Percentiles rank a stretch among this genome's conserved stretches.
Conservation (phyloP, 176 grass and related monocot genomes). For the Avena sativa region DNA sequence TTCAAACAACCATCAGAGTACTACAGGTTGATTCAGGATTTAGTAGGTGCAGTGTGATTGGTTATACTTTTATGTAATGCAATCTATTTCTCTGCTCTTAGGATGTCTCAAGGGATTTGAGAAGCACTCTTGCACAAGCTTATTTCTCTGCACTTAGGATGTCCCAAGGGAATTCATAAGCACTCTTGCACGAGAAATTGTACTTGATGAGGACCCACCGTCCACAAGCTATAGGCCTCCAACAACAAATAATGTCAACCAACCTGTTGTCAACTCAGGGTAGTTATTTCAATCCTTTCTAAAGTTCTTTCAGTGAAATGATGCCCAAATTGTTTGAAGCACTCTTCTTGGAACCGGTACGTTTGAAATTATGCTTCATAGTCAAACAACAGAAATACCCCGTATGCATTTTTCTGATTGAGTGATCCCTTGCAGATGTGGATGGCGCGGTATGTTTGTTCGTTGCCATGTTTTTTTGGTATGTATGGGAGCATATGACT, state of each 20-base stretch:
- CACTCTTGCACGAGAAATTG: constrained; percentile 92
- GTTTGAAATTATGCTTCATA: constrained; percentile 25
- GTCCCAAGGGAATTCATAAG: constrained; percentile 96
- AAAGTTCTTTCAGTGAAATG: constrained; percentile 6
- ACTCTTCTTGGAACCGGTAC: background rate
- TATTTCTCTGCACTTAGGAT: constrained; percentile 50
- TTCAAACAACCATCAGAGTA: constrained; percentile 91
- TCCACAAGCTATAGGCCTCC: constrained; percentile 61
- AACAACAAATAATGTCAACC: constrained; percentile 48
- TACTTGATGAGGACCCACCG: constrained; percentile 75
- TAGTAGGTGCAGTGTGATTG: constrained; percentile 16
- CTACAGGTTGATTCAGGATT: constrained; percentile 70
- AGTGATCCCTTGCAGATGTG: background rate
- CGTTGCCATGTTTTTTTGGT: background rate
- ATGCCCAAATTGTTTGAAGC: background rate
- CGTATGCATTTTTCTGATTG: background rate
- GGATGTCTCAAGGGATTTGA: too few relatives aligned
- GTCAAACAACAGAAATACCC: constrained; percentile 8
- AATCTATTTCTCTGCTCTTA: constrained; percentile 16
- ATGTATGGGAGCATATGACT: constrained; percentile 35
- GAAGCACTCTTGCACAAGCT: too few relatives aligned
- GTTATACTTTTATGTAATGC: background rate
- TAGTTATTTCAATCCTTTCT: constrained; percentile 39
- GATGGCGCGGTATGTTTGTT: background rate
- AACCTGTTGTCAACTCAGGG: constrained; percentile 61